Evolutionary conservation across 2,329 filamentous ascomycete species (phyloP).

Genomic region (Coniochaeta hoffmannii): DNA sequence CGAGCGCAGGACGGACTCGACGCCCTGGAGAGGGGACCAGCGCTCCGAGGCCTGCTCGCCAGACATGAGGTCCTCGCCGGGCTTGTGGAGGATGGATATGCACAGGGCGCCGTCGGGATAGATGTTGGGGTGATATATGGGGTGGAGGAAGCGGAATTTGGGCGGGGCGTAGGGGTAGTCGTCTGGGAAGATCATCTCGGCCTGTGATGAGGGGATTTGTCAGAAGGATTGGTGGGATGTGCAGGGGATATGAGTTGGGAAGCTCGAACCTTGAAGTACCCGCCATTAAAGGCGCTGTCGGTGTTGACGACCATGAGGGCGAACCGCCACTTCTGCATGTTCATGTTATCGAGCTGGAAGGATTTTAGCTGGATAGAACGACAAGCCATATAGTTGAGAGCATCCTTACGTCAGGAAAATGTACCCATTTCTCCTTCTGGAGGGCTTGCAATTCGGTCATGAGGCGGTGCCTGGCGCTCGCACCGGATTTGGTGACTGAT

Average conservation of each 20-base stretch:
- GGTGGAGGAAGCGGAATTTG: conserved; percentile 72
- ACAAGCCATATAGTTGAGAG: not conserved
- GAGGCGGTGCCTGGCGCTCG: conserved; percentile 64
- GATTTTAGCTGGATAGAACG: not conserved
- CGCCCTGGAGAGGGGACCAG: conserved; percentile 89
- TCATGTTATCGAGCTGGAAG: conserved; percentile 42
- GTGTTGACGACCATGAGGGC: conserved; percentile 89
- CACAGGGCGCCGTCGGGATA: conserved; percentile 86
- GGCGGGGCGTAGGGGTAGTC: conserved; percentile 90
- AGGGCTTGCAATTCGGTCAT: conserved; percentile 83
- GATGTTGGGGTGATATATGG: conserved; percentile 89
- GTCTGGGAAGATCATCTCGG: conserved; percentile 76
- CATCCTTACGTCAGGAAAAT: conserved; percentile 61
- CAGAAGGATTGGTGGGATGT: not conserved
- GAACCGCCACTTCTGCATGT: conserved; percentile 80
- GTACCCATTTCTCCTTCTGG: conserved; percentile 86
- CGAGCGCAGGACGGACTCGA: conserved; percentile 89
- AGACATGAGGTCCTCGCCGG: conserved; percentile 87
- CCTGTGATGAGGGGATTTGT: conserved; percentile 32
- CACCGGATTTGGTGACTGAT: too few relatives aligned
- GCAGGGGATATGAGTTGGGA: not conserved
- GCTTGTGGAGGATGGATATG: conserved; percentile 91
- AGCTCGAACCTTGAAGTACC: conserved; percentile 69
- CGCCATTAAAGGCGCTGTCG: conserved; percentile 85
- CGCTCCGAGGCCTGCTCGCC: conserved; percentile 85